These are phyloP conservation scores for Salinomyces thailandicus DNA, from an alignment of 2,329 filamentous ascomycete genomes.

Conservation along the genomic window DNA sequence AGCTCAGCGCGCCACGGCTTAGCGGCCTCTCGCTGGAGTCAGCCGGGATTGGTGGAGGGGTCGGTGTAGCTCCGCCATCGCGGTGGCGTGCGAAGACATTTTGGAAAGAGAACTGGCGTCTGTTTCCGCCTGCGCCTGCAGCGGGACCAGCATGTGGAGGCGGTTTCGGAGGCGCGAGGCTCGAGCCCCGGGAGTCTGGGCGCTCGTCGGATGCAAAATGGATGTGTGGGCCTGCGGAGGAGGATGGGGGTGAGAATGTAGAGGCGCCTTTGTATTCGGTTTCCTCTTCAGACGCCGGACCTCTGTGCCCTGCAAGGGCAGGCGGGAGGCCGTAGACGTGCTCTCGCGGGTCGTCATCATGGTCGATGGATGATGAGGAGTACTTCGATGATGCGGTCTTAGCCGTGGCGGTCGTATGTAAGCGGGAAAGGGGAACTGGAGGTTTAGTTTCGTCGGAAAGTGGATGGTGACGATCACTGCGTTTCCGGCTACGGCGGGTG, in stretches of 20 bases:
- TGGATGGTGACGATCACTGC: conserved; percentile 12
- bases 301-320: conserved; percentile 29
- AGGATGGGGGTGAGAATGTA: too few relatives aligned
- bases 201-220: conserved; percentile 23
- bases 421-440: conserved; percentile 3
- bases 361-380: too few relatives aligned
- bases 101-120: conserved; percentile 89
- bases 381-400: background rate
- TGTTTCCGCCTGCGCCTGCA: conserved; percentile 31
- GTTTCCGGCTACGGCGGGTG: conserved; percentile 11
- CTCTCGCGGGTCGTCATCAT: conserved; percentile 20
- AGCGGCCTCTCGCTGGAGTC: conserved; percentile 21
- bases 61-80: conserved; percentile 28
- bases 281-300: conserved; percentile 25
- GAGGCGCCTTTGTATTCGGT: conserved; percentile 35
- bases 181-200: conserved; percentile 33
- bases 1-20: conserved; percentile 26
- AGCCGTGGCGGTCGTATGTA: background rate
- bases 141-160: conserved; percentile 41
- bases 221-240: conserved; percentile 10
- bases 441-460: conserved; percentile 15
- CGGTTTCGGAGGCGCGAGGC: conserved; percentile 43
- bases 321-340: conserved; percentile 43
- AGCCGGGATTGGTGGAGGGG: conserved; percentile 17
- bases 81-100: conserved; percentile 70